phyloP scores from a whole-genome alignment of 805 yeast species.

The Wickerhamomyces hampshirensis region DNA sequence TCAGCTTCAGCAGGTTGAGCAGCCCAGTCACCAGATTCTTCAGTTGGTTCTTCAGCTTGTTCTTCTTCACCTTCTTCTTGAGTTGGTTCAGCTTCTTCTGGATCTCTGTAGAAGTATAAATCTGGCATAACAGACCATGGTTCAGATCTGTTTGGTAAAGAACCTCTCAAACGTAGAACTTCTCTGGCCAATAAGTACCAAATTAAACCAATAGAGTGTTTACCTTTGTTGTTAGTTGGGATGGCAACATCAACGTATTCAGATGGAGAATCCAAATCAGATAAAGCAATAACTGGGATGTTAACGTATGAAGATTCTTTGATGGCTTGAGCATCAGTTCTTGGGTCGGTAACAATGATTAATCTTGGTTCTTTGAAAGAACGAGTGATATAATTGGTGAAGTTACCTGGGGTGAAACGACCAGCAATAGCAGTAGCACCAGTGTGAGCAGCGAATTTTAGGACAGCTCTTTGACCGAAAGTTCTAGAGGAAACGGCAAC shows the following conservation, averaged over 20 bases:
- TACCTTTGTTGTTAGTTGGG: slow-evolving; percentile 99
- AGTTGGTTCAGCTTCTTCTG: slow-evolving; percentile 93
- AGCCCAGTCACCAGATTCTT: slow-evolving; percentile 63
- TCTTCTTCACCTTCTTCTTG: slow-evolving; percentile 54
- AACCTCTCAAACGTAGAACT: slow-evolving; percentile 98
- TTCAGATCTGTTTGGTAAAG: slow-evolving; percentile 91
- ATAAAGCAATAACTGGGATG: slow-evolving; percentile 99
- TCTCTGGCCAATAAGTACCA: slow-evolving; percentile 99
- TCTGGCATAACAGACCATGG: slow-evolving; percentile 99
- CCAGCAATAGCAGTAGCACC: slow-evolving; percentile 99
- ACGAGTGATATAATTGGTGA: slow-evolving; percentile 99
- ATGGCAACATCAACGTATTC: slow-evolving; percentile 99
- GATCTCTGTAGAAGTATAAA: slow-evolving; percentile 99
- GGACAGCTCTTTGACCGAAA: slow-evolving; percentile 99
- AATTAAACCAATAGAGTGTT: slow-evolving; percentile 98
- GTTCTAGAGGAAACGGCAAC: slow-evolving; percentile 99
- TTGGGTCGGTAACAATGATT: slow-evolving; percentile 98
- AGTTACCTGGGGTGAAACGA: slow-evolving; percentile 99
- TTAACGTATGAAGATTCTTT: slow-evolving; percentile 99
- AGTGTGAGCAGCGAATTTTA: slow-evolving; percentile 99
- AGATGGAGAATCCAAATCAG: slow-evolving; percentile 98
- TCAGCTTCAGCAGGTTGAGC: slow-evolving; percentile 64
- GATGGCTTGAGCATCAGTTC: slow-evolving; percentile 99
- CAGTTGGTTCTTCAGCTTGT: slow-evolving; percentile 55
- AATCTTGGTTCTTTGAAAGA: slow-evolving; percentile 99